A percentile compares a stretch with the other conserved stretches of the same genome.
Conservation (phyloP, 176 grass and related monocot genomes). For the Neostapfia colusana region DNA sequence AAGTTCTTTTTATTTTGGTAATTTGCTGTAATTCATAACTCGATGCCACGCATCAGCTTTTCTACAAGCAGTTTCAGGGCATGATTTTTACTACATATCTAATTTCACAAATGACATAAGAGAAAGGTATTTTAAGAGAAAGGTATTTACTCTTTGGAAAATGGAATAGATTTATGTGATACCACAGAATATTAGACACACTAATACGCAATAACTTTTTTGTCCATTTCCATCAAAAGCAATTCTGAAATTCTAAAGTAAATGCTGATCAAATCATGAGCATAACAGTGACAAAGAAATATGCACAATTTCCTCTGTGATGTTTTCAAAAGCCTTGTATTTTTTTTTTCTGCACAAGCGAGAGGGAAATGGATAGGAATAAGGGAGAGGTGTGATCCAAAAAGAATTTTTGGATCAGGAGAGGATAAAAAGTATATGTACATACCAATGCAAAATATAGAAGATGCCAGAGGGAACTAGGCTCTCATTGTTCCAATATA, state of each 20-base stretch:
- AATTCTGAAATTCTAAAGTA: background rate
- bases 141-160: conserved; percentile 5
- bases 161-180: conserved; percentile 5
- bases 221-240: background rate
- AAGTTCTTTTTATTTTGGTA: conserved; percentile 20
- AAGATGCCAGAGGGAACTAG: conserved; percentile 62
- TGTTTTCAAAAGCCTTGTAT: background rate
- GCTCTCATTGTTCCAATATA: conserved; percentile 51
- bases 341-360: background rate
- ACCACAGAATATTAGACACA: background rate
- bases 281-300: background rate
- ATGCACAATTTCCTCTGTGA: background rate
- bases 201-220: background rate
- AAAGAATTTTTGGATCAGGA: conserved; percentile 73
- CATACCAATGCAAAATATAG: conserved; percentile 63
- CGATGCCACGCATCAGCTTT: background rate
- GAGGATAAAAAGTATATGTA: conserved; percentile 63
- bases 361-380: conserved; percentile 27
- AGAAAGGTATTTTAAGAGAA: background rate
- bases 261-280: conserved; percentile 12
- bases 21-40: background rate
- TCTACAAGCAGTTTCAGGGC: background rate
- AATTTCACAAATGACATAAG: background rate
- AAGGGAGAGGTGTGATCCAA: conserved; percentile 34
- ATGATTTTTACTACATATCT: background rate